Conservation (phyloP, 2,329 filamentous ascomycete species). For the Parastagonospora nodorum region DNA sequence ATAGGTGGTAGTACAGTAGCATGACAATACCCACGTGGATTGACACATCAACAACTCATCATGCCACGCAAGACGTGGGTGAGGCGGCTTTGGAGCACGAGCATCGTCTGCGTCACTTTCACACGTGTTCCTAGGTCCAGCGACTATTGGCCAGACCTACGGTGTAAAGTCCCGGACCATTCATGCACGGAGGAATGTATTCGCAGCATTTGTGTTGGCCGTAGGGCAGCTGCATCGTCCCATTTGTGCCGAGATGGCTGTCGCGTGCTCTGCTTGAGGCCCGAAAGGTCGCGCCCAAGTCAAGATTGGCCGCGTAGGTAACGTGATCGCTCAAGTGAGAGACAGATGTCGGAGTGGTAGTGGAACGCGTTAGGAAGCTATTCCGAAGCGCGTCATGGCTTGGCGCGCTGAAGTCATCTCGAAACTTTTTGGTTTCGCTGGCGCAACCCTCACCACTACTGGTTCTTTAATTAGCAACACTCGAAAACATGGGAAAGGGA, state of each 20-base stretch:
- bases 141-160: too few relatives aligned
- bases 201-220: background rate
- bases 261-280: background rate
- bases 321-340: background rate
- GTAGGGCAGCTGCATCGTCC: background rate
- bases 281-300: background rate
- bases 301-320: too few relatives aligned
- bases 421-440: conserved; percentile 8
- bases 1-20: background rate
- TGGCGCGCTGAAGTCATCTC: conserved; percentile 1
- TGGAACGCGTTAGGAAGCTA: background rate
- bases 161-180: too few relatives aligned
- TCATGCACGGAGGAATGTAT: background rate
- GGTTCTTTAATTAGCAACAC: background rate
- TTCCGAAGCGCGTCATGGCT: conserved; percentile 16
- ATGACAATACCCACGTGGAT: background rate
- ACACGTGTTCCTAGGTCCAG: background rate
- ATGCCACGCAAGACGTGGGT: conserved; percentile 2
- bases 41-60: conserved; percentile 1
- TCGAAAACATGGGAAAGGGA: conserved; percentile 43
- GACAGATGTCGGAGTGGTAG: background rate
- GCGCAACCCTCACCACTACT: background rate
- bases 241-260: background rate
- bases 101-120: background rate
- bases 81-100: background rate